Conservation (phyloP, 371 early-diverging fungal genomes). For the Zopfochytrium polystomum region DNA sequence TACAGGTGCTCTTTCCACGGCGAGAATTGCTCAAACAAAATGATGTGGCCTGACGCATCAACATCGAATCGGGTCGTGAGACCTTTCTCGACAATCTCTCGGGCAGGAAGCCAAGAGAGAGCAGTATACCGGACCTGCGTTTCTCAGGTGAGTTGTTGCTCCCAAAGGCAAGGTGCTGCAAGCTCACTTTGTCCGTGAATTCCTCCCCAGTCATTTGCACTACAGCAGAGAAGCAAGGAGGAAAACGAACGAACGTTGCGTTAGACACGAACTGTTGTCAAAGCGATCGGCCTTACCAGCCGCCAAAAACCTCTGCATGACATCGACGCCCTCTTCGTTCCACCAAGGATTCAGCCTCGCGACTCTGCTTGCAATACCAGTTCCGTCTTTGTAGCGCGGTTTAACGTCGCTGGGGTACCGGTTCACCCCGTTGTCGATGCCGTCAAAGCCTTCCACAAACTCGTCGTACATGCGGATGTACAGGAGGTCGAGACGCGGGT, state of each 20-base stretch:
- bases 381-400: slow-evolving; percentile 78
- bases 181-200: slow-evolving; percentile 52
- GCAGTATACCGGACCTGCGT: slow-evolving; percentile 60
- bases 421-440: slow-evolving; percentile 89
- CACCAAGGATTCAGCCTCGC: slow-evolving; percentile 87
- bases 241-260: background rate
- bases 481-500: slow-evolving; percentile 48
- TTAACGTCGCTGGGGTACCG: slow-evolving; percentile 75
- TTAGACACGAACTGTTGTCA: background rate
- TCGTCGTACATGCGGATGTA: slow-evolving; percentile 79
- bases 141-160: background rate
- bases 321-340: slow-evolving; percentile 78
- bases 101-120: slow-evolving; percentile 83
- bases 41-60: slow-evolving; percentile 73
- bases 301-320: slow-evolving; percentile 34
- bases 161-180: slow-evolving; percentile 6
- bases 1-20: slow-evolving; percentile 72
- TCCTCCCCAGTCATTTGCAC: slow-evolving; percentile 75
- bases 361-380: slow-evolving; percentile 76
- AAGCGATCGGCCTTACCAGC: slow-evolving; percentile 35
- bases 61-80: slow-evolving; percentile 44
- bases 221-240: background rate
- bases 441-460: slow-evolving; percentile 34
- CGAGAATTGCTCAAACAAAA: slow-evolving; percentile 76
- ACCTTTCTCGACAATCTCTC: slow-evolving; percentile 68